These are phyloP conservation scores for Diutina neorugosa DNA, from an alignment of 1,139 yeast species.

Conservation along the genomic window DNA sequence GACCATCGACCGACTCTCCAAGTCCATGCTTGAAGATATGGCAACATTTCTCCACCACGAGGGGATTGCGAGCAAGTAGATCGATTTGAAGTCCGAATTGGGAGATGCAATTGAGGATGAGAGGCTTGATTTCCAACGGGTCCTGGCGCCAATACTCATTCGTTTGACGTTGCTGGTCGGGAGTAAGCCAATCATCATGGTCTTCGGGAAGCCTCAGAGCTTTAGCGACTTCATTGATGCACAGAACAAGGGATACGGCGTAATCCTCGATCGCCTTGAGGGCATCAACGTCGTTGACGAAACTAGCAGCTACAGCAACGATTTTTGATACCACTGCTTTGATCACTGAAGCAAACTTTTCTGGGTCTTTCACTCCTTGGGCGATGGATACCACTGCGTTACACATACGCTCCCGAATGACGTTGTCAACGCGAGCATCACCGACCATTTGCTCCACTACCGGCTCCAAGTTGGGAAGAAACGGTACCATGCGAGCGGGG, in stretches of 20 bases:
- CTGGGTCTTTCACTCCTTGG: background rate
- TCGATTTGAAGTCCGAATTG: background rate
- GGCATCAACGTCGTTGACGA: background rate
- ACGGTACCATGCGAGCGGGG: conserved; percentile 30
- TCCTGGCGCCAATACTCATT: background rate
- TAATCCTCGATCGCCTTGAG: background rate
- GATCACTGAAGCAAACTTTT: background rate
- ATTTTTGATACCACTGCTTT: background rate
- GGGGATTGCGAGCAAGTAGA: background rate
- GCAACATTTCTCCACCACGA: background rate
- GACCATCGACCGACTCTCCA: conserved; percentile 26
- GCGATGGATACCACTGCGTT: conserved; percentile 24
- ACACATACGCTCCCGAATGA: conserved; percentile 49
- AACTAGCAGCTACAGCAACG: background rate
- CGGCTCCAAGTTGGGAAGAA: conserved; percentile 39
- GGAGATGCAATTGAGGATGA: background rate
- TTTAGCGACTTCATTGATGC: background rate
- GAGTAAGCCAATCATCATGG: background rate
- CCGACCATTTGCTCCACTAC: conserved; percentile 42
- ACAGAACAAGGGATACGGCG: background rate
- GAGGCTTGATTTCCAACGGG: background rate
- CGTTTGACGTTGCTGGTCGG: background rate
- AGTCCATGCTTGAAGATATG: background rate
- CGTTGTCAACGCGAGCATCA: conserved; percentile 30
- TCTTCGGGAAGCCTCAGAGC: conserved; percentile 1